Conservation (phyloP, 805 yeast genomes). For the Tetrapisispora iriomotensis region DNA sequence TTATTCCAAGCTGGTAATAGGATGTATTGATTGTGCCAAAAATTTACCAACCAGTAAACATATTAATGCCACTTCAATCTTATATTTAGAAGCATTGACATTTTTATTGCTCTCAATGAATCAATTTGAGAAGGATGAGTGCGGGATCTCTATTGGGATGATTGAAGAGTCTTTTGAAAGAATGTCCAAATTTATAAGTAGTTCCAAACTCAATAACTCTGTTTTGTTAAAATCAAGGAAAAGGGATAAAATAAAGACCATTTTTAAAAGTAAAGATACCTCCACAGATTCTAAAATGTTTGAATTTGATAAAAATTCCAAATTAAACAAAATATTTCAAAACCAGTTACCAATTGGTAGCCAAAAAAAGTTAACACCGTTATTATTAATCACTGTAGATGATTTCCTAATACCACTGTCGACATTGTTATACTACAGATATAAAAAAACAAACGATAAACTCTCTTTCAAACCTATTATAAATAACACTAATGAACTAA, state of each 20-base stretch:
- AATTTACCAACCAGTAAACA: not conserved
- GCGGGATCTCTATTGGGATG: constrained; percentile 26
- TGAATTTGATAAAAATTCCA: not conserved
- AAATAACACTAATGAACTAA: constrained; percentile 9
- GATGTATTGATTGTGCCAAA: constrained; percentile 10
- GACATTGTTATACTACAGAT: constrained; percentile 21
- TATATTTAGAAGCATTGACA: constrained; percentile 18
- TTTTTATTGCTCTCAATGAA: constrained; percentile 23
- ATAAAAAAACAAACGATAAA: constrained; percentile 23
- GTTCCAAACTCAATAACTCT: constrained; percentile 8
- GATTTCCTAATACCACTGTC: constrained; percentile 24
- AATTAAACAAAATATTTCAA: not conserved
- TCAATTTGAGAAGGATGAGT: constrained; percentile 17
- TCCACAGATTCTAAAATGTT: not conserved
- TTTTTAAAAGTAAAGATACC: constrained; percentile 4
- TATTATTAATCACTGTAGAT: constrained; percentile 18
- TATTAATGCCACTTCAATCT: constrained; percentile 7
- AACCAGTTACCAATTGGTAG: constrained; percentile 1
- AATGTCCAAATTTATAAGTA: constrained; percentile 12
- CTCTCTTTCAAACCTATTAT: constrained; percentile 18
- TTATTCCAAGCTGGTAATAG: constrained; percentile 23
- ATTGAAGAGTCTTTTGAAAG: constrained; percentile 14
- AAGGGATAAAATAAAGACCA: constrained; percentile 8
- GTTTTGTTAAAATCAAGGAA: constrained; percentile 4
- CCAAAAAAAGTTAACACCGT: constrained; percentile 12